These are phyloP conservation scores for Oryza australiensis DNA, from an alignment of 176 grass and related monocot species.

Conservation along the genomic window DNA sequence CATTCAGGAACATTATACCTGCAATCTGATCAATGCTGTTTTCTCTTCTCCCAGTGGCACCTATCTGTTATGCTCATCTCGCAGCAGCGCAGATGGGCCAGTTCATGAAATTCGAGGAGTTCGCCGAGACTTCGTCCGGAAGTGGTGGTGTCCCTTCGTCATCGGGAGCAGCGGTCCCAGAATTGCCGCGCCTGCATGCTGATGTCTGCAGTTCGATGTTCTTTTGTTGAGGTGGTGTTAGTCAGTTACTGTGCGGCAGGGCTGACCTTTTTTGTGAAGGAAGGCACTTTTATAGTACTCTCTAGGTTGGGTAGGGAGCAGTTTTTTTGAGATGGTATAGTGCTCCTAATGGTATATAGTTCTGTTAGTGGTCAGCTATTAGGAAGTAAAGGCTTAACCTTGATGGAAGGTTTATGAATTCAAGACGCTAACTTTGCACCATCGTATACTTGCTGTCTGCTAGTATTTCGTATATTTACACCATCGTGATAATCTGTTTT, in stretches of 20 bases:
- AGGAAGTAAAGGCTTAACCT: neutral
- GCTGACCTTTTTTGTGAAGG: conserved; percentile 18
- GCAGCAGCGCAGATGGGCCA: conserved; percentile 82
- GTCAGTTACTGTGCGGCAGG: neutral
- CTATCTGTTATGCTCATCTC: conserved; percentile 81
- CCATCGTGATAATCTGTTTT: neutral
- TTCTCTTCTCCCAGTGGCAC: conserved; percentile 70
- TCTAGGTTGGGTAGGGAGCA: conserved; percentile 19
- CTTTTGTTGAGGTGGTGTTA: conserved; percentile 62
- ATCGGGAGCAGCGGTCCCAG: conserved; percentile 46
- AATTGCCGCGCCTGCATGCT: conserved; percentile 72
- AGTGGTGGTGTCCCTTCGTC: conserved; percentile 42
- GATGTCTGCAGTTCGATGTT: conserved; percentile 90
- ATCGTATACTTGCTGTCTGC: neutral
- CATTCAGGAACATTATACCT: neutral
- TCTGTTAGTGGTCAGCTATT: neutral
- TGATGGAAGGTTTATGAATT: neutral
- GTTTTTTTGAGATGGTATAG: conserved; percentile 7
- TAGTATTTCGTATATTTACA: neutral
- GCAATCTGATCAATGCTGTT: conserved; percentile 13
- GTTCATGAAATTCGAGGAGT: conserved; percentile 84
- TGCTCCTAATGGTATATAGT: neutral
- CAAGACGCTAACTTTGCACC: neutral
- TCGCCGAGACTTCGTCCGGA: conserved; percentile 48
- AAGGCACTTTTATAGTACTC: neutral